These are phyloP conservation scores for Phalaenopsis aphrodite DNA, from an alignment of 106 monocot species.

Conservation along the genomic window DNA sequence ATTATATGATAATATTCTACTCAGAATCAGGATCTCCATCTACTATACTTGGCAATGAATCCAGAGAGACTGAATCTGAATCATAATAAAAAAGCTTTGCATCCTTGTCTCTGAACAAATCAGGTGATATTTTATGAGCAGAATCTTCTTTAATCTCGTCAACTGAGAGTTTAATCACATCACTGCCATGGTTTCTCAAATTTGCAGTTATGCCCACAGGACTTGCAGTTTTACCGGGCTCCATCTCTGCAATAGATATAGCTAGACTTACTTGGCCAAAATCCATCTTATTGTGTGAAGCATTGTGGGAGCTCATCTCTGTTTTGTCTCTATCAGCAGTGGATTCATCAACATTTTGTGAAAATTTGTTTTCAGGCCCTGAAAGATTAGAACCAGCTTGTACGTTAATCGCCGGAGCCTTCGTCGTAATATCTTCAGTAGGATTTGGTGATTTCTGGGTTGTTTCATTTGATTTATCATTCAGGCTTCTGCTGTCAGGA, in stretches of 20 bases:
- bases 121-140: not conserved
- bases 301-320: not conserved
- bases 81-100: slow-evolving; percentile 9
- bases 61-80: slow-evolving; percentile 21
- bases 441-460: not conserved
- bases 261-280: not conserved
- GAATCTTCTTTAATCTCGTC: not conserved
- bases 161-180: too few species aligned
- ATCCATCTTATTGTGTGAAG: not conserved
- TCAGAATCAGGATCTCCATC: slow-evolving; percentile 39
- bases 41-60: slow-evolving; percentile 30
- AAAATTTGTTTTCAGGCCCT: not conserved
- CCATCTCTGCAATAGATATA: not conserved
- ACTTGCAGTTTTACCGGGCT: not conserved
- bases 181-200: too few species aligned
- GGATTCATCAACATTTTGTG: slow-evolving; percentile 2
- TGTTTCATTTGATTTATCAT: not conserved
- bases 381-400: not conserved
- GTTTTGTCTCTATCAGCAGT: slow-evolving; percentile 1
- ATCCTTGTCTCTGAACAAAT: slow-evolving; percentile 3
- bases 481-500: not conserved
- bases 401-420: not conserved
- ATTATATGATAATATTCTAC: not conserved
- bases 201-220: not conserved
- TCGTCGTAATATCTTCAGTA: slow-evolving; percentile 6